Evolutionary conservation across 2,329 filamentous ascomycete genomes (phyloP).

Genomic region (Neonectria punicea): DNA sequence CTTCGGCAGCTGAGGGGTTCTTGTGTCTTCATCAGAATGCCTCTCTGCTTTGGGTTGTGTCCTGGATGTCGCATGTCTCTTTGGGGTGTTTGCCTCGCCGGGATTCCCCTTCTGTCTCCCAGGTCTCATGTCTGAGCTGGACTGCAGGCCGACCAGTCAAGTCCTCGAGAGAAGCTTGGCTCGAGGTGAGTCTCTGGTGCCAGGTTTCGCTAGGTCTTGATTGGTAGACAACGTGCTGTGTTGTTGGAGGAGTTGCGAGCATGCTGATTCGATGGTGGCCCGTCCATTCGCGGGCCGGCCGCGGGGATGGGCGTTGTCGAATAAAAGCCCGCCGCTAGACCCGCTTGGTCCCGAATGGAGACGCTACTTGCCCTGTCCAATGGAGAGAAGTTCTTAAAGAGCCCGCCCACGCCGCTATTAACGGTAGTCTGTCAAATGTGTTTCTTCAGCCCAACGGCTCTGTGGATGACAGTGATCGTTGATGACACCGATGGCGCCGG

Average conservation of each 20-base stretch:
- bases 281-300: conserved; percentile 17
- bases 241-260: neutral
- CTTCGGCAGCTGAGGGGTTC: neutral
- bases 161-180: neutral
- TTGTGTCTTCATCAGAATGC: neutral
- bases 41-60: conserved; percentile 2
- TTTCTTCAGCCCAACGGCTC: conserved; percentile 24
- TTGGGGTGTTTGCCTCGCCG: neutral
- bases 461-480: conserved; percentile 4
- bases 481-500: neutral
- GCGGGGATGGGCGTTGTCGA: conserved; percentile 14
- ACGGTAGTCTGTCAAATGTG: conserved; percentile 19
- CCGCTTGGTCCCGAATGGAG: conserved; percentile 19
- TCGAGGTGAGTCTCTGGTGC: conserved; percentile 9
- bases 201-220: conserved; percentile 6
- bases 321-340: conserved; percentile 18
- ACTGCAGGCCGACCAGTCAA: neutral
- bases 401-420: conserved; percentile 14
- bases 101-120: neutral
- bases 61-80: neutral
- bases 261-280: conserved; percentile 16
- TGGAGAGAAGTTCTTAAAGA: neutral
- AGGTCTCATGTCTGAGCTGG: neutral
- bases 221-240: conserved; percentile 6
- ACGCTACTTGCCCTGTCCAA: conserved; percentile 14